Percentiles rank a stretch among this genome's conserved stretches.
These are phyloP conservation scores for Rhizopus delemar DNA, from an alignment of 371 early-diverging fungal species.

Conservation along the genomic window DNA sequence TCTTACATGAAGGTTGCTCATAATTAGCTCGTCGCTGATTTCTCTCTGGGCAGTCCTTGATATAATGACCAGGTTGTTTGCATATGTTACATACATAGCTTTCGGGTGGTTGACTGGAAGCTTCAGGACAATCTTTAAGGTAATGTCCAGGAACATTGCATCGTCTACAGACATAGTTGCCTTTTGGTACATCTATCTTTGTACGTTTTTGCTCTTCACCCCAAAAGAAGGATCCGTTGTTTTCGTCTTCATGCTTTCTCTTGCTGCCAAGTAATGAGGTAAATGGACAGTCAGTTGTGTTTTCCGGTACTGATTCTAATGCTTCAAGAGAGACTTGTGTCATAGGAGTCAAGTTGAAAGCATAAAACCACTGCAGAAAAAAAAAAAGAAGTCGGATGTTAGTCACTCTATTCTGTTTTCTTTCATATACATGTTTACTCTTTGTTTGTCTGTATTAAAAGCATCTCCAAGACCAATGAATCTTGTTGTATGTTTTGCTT, in stretches of 20 bases:
- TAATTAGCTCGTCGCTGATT: conserved; percentile 6
- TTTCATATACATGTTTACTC: conserved; percentile 32
- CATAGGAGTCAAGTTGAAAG: conserved; percentile 79
- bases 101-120: conserved; percentile 31
- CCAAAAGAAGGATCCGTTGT: conserved; percentile 41
- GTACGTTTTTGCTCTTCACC: conserved; percentile 35
- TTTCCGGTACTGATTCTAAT: conserved; percentile 43
- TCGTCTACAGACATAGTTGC: conserved; percentile 53
- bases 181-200: conserved; percentile 31
- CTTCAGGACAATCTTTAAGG: conserved; percentile 36
- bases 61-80: conserved; percentile 60
- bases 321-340: conserved; percentile 46
- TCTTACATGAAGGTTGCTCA: conserved; percentile 22
- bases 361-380: conserved; percentile 86
- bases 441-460: conserved; percentile 60
- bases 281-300: conserved; percentile 71
- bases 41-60: conserved; percentile 63
- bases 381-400: conserved; percentile 7
- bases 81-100: conserved; percentile 64
- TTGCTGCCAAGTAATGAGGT: conserved; percentile 29
- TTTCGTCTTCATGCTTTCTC: conserved; percentile 30
- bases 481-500: conserved; percentile 69
- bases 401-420: not conserved
- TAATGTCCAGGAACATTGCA: conserved; percentile 54
- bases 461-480: conserved; percentile 83